Conservation (phyloP, 805 yeast species). For the Starmerella roubikii region DNA sequence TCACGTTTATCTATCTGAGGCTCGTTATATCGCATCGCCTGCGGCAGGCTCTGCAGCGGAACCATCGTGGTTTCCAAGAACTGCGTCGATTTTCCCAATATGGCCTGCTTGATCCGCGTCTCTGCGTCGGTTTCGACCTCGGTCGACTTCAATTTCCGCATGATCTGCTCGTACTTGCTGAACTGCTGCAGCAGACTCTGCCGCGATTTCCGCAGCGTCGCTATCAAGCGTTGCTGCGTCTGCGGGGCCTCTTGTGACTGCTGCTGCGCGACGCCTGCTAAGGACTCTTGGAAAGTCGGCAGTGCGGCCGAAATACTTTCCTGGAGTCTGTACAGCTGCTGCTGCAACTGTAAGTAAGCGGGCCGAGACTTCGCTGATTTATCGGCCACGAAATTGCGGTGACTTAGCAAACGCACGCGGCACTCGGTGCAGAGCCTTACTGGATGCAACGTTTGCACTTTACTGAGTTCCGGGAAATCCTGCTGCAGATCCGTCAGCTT, state of each 20-base stretch:
- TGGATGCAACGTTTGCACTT: conserved; percentile 10
- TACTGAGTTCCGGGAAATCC: conserved; percentile 5
- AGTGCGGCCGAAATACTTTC: conserved; percentile 29
- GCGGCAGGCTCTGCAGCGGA: conserved; percentile 48
- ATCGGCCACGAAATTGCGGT: conserved; percentile 38
- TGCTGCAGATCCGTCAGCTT: conserved; percentile 18
- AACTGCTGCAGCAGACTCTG: conserved; percentile 37
- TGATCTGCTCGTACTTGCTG: conserved; percentile 36
- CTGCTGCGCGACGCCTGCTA: conserved; percentile 17
- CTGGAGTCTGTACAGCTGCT: conserved; percentile 30
- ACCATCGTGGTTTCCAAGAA: conserved; percentile 58
- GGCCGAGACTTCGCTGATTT: conserved; percentile 20
- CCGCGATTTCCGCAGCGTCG: conserved; percentile 22
- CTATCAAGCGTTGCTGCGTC: too few species aligned
- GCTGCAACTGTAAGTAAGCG: conserved; percentile 31
- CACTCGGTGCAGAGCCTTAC: conserved; percentile 61
- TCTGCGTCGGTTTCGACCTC: conserved; percentile 33
- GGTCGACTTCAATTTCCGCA: conserved; percentile 32
- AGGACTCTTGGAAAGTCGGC: conserved; percentile 33
- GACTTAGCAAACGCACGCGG: conserved; percentile 45
- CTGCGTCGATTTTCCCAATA: conserved; percentile 41
- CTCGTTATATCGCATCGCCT: conserved; percentile 17
- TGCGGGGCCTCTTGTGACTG: neutral
- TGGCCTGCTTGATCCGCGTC: conserved; percentile 36
- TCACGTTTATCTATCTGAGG: conserved; percentile 16